These are phyloP conservation scores for Oryza punctata DNA, from an alignment of 176 grass and related monocot species.

Conservation along the genomic window DNA sequence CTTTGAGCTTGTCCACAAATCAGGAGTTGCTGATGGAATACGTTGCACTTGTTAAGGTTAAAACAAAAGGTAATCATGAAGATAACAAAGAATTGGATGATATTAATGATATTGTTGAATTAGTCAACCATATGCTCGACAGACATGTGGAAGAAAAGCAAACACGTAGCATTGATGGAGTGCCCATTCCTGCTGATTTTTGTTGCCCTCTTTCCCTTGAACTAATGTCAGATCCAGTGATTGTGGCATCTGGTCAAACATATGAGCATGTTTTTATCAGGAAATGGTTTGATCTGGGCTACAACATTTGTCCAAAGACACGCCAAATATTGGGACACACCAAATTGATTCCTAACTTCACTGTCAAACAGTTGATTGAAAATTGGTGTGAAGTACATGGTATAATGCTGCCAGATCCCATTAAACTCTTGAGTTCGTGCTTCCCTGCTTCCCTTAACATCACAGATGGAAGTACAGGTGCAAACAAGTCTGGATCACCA, in stretches of 20 bases:
- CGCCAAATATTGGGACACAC: conserved; percentile 64
- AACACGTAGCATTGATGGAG: conserved; percentile 56
- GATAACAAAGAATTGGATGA: conserved; percentile 22
- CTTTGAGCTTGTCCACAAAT: conserved; percentile 53
- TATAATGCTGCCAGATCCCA: conserved; percentile 71
- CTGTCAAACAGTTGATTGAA: conserved; percentile 85
- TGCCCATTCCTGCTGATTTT: conserved; percentile 74
- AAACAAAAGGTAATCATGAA: conserved; percentile 18
- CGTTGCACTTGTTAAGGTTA: conserved; percentile 50
- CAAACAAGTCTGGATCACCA: conserved; percentile 22
- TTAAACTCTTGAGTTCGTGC: conserved; percentile 50
- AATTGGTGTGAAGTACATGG: conserved; percentile 84
- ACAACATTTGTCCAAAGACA: conserved; percentile 76
- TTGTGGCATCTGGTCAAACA: conserved; percentile 80
- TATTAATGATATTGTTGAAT: conserved; percentile 27
- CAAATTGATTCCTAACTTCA: conserved; percentile 89
- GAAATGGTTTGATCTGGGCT: conserved; percentile 82
- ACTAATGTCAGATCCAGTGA: conserved; percentile 88
- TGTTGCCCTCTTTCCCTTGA: conserved; percentile 80
- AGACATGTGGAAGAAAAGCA: conserved; percentile 54
- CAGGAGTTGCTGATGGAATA: conserved; percentile 56
- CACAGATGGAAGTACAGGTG: not conserved
- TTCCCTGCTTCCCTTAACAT: conserved; percentile 41
- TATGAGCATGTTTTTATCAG: conserved; percentile 76
- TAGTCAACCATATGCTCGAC: conserved; percentile 54